Conservation (phyloP, 1,284 basidiomycete species). For the Cryptococcus floricola region DNA sequence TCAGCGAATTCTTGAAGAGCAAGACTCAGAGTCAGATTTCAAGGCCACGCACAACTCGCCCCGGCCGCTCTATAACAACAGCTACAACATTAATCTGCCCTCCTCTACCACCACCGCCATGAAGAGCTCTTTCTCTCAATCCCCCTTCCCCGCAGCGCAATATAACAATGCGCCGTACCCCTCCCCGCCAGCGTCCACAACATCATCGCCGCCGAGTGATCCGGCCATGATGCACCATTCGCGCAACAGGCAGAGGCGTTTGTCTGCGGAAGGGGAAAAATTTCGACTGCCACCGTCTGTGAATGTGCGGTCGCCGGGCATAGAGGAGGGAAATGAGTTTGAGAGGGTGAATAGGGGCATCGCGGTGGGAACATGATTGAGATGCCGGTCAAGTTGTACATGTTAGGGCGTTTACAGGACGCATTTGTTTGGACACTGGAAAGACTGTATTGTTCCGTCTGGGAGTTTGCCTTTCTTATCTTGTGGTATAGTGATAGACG, state of each 20-base stretch:
- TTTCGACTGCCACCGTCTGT: not conserved
- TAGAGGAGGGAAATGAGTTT: not conserved
- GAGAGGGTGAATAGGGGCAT: not conserved
- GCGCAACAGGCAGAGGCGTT: slow-evolving; percentile 5
- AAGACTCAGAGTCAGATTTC: slow-evolving; percentile 1
- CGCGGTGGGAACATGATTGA: not conserved
- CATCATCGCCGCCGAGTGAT: slow-evolving; percentile 32
- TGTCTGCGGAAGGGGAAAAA: slow-evolving; percentile 10
- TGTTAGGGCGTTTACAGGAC: not conserved
- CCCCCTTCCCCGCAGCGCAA: slow-evolving; percentile 10
- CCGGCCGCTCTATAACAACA: slow-evolving; percentile 26
- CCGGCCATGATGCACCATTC: not conserved
- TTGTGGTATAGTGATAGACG: not conserved
- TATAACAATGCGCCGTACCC: slow-evolving; percentile 27
- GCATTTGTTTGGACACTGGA: not conserved
- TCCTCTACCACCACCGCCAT: slow-evolving; percentile 34
- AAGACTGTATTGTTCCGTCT: not conserved
- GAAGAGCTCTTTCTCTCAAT: slow-evolving; percentile 11
- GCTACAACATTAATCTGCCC: slow-evolving; percentile 12
- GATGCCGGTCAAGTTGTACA: not conserved
- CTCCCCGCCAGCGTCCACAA: slow-evolving; percentile 39
- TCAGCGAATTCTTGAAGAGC: slow-evolving; percentile 35
- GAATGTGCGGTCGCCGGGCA: not conserved
- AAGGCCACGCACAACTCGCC: slow-evolving; percentile 32
- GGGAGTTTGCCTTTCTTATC: not conserved